Conservation (phyloP, 257 asterid species). For the Fraxinus cuspidata region DNA sequence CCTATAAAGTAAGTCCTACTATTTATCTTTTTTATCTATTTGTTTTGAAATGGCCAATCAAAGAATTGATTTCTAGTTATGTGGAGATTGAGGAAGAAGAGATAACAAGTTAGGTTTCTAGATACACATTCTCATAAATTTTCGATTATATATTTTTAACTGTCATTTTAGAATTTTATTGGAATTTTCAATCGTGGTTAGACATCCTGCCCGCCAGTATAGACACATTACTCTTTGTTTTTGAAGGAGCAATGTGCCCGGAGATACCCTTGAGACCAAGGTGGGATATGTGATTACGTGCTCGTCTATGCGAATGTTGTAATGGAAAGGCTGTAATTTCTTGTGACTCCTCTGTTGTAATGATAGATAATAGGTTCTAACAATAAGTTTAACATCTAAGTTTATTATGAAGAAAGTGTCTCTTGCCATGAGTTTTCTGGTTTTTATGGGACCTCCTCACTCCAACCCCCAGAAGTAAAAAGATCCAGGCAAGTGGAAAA, state of each 20-base stretch:
- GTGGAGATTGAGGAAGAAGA: neutral
- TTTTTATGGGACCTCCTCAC: slow-evolving; percentile 8
- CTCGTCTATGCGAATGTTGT: neutral
- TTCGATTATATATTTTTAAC: neutral
- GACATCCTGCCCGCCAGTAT: neutral
- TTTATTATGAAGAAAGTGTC: neutral
- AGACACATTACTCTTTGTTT: neutral
- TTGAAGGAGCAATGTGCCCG: neutral
- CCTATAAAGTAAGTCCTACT: neutral
- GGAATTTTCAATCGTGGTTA: neutral
- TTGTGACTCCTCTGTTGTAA: neutral
- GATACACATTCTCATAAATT: too few relatives aligned
- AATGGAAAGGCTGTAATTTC: neutral
- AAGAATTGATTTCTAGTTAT: neutral
- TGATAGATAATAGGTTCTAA: neutral
- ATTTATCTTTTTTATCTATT: neutral
- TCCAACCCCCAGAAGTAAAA: neutral
- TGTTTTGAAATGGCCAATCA: neutral
- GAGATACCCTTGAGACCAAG: neutral
- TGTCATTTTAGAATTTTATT: neutral
- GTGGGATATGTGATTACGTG: neutral
- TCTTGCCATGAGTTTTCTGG: neutral
- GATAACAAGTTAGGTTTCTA: neutral
- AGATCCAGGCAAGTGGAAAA: neutral
- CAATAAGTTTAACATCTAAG: neutral